Conservation (phyloP, 1,139 yeast species). For the Blastobotrys niveus region DNA sequence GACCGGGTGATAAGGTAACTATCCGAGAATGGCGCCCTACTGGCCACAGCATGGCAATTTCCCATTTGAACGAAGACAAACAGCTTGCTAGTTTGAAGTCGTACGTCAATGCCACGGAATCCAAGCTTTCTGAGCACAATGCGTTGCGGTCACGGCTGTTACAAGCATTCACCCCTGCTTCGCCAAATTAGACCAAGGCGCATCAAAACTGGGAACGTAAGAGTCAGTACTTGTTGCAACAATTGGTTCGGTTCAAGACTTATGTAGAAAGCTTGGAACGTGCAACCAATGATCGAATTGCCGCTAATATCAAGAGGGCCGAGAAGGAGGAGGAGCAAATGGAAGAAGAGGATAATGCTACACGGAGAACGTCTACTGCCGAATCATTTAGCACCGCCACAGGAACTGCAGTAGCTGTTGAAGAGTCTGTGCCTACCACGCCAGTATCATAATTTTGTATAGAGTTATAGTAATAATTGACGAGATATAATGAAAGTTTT, state of each 20-base stretch:
- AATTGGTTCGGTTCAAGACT: constrained; percentile 29
- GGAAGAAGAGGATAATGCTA: not conserved
- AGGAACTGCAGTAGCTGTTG: not conserved
- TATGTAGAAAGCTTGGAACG: constrained; percentile 28
- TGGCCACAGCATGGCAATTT: constrained; percentile 30
- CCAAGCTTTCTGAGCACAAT: constrained; percentile 30
- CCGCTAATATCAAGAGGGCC: not conserved
- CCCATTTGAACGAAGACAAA: constrained; percentile 29
- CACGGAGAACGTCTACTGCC: not conserved
- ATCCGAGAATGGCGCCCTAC: constrained; percentile 34
- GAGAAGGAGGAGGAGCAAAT: not conserved
- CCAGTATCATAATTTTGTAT: no score
- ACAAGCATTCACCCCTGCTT: constrained; percentile 26
- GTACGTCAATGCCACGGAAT: constrained; percentile 28
- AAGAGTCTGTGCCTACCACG: no score
- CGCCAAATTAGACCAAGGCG: constrained; percentile 28
- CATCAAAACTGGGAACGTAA: constrained; percentile 34
- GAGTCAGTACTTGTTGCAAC: constrained; percentile 31
- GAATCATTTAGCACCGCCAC: constrained; percentile 4
- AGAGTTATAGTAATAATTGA: no score
- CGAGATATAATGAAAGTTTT: no score
- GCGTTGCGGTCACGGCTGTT: constrained; percentile 24
- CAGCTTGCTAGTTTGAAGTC: constrained; percentile 28
- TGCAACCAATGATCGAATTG: constrained; percentile 24
- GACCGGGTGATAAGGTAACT: constrained; percentile 27